A percentile compares a stretch with the other conserved stretches of the same genome.
These are phyloP conservation scores for Gossypium laxum DNA, from an alignment of 441 rosid species.

Conservation along the genomic window DNA sequence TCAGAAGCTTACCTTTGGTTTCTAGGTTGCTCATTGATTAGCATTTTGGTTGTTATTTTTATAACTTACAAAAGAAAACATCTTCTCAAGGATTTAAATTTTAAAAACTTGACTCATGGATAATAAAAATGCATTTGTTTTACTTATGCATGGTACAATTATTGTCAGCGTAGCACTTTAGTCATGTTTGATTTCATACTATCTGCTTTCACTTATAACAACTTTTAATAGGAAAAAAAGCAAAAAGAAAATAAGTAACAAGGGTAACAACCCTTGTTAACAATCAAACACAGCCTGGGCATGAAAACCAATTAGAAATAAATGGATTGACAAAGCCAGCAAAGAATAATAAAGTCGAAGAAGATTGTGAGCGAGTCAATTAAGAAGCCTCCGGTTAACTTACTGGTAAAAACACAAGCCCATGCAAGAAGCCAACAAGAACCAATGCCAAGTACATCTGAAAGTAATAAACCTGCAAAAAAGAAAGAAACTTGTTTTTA, in stretches of 20 bases:
- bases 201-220: neutral
- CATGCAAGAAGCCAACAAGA: conserved; percentile 59
- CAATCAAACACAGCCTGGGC: neutral
- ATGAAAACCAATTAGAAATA: neutral
- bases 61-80: neutral
- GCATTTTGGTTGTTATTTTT: neutral
- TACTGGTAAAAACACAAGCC: conserved; percentile 66
- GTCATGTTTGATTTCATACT: conserved; percentile 8
- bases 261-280: neutral
- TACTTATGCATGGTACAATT: neutral
- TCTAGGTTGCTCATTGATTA: neutral
- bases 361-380: neutral
- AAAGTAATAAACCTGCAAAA: conserved; percentile 58
- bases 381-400: conserved; percentile 17
- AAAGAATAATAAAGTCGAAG: neutral
- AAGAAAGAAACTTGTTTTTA: neutral
- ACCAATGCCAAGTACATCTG: conserved; percentile 68
- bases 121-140: neutral
- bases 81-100: neutral
- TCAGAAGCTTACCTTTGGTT: conserved; percentile 8
- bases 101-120: neutral
- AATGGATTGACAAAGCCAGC: neutral
- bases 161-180: neutral
- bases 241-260: neutral
- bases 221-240: neutral